Evolutionary conservation across 1,284 basidiomycete genomes (phyloP).

Genomic region (Irpex rosettiformis): DNA sequence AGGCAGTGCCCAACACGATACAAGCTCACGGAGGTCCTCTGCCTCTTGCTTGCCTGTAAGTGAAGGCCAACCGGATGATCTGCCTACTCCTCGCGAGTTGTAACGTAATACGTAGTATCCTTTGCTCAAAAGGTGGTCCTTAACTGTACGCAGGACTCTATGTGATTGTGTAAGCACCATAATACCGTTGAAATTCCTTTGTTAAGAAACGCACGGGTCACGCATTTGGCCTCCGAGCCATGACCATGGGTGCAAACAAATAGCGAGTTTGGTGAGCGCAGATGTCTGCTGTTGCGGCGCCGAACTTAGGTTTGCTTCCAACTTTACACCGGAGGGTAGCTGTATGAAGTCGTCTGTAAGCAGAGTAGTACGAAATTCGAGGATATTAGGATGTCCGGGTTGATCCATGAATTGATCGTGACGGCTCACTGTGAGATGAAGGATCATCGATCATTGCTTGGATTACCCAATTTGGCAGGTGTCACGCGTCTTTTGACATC

Average conservation of each 20-base stretch:
- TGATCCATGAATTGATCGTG: background rate
- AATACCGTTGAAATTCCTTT: background rate
- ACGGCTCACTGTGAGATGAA: no score
- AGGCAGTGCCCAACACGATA: slow-evolving; percentile 47
- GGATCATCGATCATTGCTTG: no score
- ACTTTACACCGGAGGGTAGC: slow-evolving; percentile 20
- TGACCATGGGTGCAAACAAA: slow-evolving; percentile 77
- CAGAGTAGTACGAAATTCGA: background rate
- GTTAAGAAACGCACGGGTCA: slow-evolving; percentile 55
- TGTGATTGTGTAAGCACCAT: background rate
- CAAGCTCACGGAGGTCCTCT: slow-evolving; percentile 60
- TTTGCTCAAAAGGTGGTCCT: slow-evolving; percentile 33
- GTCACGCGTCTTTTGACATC: background rate
- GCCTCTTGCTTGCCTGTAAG: slow-evolving; percentile 67
- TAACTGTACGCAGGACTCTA: slow-evolving; percentile 32
- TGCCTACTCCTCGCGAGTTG: slow-evolving; percentile 75
- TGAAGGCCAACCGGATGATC: slow-evolving; percentile 65
- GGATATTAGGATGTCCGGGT: background rate
- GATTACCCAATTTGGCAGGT: no score
- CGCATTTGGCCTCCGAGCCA: slow-evolving; percentile 72
- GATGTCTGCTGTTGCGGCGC: slow-evolving; percentile 5
- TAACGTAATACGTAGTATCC: slow-evolving; percentile 63
- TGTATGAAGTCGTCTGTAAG: slow-evolving; percentile 13
- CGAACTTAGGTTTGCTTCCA: slow-evolving; percentile 17
- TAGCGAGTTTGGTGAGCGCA: slow-evolving; percentile 40